Conservation (phyloP, 2,329 filamentous ascomycete species). For the Purpureocillium takamizusanense region DNA sequence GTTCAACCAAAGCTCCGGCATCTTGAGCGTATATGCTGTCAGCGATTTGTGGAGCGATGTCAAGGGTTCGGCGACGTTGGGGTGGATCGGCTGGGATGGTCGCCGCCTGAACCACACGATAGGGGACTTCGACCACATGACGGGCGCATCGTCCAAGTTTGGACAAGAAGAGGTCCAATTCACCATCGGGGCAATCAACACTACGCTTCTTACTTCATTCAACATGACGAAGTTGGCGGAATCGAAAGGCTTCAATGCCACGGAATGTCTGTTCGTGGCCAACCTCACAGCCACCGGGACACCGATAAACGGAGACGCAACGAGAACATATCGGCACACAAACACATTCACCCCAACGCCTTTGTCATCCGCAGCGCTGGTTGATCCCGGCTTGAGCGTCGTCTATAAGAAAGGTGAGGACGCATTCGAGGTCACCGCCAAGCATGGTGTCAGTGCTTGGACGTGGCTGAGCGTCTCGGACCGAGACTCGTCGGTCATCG, state of each 20-base stretch:
- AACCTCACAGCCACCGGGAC: slow-evolving; percentile 3
- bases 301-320: slow-evolving; percentile 2
- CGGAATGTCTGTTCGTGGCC: slow-evolving; percentile 1
- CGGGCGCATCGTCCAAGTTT: background rate
- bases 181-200: slow-evolving; percentile 4
- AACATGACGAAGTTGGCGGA: slow-evolving; percentile 1
- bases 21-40: slow-evolving; percentile 33
- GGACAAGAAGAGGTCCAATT: background rate
- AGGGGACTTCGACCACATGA: background rate
- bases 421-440: slow-evolving; percentile 1
- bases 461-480: slow-evolving; percentile 4
- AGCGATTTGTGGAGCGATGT: slow-evolving; percentile 3
- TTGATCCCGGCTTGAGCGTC: slow-evolving; percentile 1
- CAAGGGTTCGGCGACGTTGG: background rate
- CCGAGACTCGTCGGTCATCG: slow-evolving; percentile 2
- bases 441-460: slow-evolving; percentile 2
- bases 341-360: slow-evolving; percentile 3
- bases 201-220: slow-evolving; percentile 4
- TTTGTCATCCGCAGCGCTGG: background rate
- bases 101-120: slow-evolving; percentile 1
- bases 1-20: slow-evolving; percentile 38
- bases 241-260: background rate
- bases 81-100: slow-evolving; percentile 5
- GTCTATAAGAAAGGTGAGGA: background rate
- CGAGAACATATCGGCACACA: slow-evolving; percentile 1